Evolutionary conservation across 345 rosid species (phyloP), one percentile per base, ranked within the genome.

Genomic region (Physaria fendleri): DNA sequence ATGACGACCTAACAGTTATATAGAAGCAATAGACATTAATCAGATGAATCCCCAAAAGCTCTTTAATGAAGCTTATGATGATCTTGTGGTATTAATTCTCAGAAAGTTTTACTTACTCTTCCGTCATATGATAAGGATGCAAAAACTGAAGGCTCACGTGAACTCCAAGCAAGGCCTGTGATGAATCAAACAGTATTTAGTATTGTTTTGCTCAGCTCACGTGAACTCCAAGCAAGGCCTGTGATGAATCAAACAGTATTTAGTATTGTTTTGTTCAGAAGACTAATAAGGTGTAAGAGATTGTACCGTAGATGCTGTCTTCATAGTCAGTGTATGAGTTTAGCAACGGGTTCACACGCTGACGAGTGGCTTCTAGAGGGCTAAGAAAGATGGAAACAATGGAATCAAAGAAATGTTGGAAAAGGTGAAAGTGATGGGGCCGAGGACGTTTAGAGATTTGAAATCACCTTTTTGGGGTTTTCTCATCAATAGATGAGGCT

Each of bases 121-220:
- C 96, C 98, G 77, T 93, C 94, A 50, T 89, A 93, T 15, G 97
- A 93, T 55, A 89, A 48, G 9, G 99, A 86, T 33, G 97, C 94
- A 73, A 87, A 93, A 47, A 89, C 70, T 88, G 81, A 89, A 39
- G 91, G 94, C 68, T 89, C 97, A 5, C 85, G 84, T 47, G 81
- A 75, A 72, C 97, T 89, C 99, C 97, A 89, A 52, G 94, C 81
- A 69, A 93, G 84, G 50, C 94, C 99, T 89, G 77, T 34, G 17
- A 30, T 59, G 52, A 9, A 56, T 44, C 22, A 22, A n/a, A 28
- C 27, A 61, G 28, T 37, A 10, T 10, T 33, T 33, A 23, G 55
- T 56, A n/a, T n/a, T n/a, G n/a, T n/a, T n/a, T n/a, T n/a, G n/a
- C n/a, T n/a, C n/a, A n/a, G 94, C 68, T 89, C 97, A 5, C 85